Percentiles rank a stretch among this genome's conserved stretches.
These are phyloP conservation scores for Hemileccinum impolitum DNA, from an alignment of 768 basidiomycete species.

Conservation along the genomic window DNA sequence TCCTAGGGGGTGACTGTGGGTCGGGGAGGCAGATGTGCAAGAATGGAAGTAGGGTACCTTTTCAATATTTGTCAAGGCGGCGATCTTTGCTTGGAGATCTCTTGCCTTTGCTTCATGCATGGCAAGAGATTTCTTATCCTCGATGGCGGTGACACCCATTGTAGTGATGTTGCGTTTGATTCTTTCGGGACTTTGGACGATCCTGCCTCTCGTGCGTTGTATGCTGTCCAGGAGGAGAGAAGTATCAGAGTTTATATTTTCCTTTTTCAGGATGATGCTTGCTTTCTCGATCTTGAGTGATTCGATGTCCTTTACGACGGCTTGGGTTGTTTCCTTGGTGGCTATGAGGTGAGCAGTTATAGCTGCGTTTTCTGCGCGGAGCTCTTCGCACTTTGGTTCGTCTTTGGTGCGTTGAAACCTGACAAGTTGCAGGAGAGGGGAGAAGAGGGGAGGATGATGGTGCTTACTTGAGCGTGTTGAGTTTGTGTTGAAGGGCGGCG, in stretches of 20 bases:
- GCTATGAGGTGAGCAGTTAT: conserved; percentile 65
- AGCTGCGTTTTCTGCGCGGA: conserved; percentile 57
- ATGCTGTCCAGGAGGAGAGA: conserved; percentile 58
- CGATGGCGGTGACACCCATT: conserved; percentile 65
- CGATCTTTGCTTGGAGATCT: conserved; percentile 73
- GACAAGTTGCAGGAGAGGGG: not conserved
- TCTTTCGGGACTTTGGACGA: conserved; percentile 90
- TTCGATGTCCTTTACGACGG: conserved; percentile 63
- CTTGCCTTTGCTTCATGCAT: conserved; percentile 70
- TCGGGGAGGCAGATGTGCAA: not conserved
- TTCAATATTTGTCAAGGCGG: conserved; percentile 69
- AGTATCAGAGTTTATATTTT: conserved; percentile 60
- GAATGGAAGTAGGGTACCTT: conserved; percentile 45
- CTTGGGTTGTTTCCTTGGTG: conserved; percentile 61
- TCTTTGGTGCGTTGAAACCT: conserved; percentile 66
- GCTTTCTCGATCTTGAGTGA: conserved; percentile 70
- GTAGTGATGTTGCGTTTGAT: conserved; percentile 76
- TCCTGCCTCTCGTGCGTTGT: conserved; percentile 61
- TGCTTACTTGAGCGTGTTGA: conserved; percentile 55
- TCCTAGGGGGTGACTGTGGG: conserved; percentile 43
- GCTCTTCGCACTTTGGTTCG: conserved; percentile 61
- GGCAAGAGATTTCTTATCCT: conserved; percentile 66
- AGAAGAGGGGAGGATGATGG: not conserved
- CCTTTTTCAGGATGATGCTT: conserved; percentile 61
- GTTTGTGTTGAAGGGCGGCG: conserved; percentile 46